Evolutionary conservation across 306 rosid genomes (phyloP), one percentile per base, ranked within the genome.

Genomic region (Acmispon strigosus): DNA sequence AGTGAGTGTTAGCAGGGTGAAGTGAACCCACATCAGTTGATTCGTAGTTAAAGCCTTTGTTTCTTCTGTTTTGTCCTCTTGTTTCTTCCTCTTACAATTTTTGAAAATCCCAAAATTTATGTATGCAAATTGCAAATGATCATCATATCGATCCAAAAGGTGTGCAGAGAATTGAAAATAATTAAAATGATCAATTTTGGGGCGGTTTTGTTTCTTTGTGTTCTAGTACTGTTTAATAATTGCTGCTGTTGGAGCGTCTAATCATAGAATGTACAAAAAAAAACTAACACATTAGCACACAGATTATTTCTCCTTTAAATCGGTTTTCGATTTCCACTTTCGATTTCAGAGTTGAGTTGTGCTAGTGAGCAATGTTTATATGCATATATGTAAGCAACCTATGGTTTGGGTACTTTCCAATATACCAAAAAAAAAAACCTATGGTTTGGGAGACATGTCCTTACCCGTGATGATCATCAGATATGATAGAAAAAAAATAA

Each of bases 31-130:
- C 78, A 63, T 72, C 22, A 48, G 42, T 64, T 78, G 37, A 78
- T 78, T 76, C 65, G 72, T 62, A 69, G 32, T 67, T 22, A 27
- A 27, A 39, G 54, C 34, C n/a, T 45, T 56, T 69, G 71, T 66
- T 45, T 81, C 77, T 56, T 78, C 78, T 76, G 32, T 44, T 62
- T 76, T 84, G 88, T 81, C 80, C 42, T 73, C 44, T 52, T 4
- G 1, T 12, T 29, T 3, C 29, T 55, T 68, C 15, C 49, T 9
- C 20, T 50, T 44, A 63, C 24, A n/a, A 19, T 49, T 55, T 67
- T 62, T 60, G 69, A 69, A 62, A 81, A 73, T 52, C 17, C 77
- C 74, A 82, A 51, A 57, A 4, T 50, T 43, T 42, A 17, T 39
- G 19, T 45, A n/a, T 61, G 8, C 24, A 22, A 22, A 22, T 41